Evolutionary conservation across 306 rosid genomes (phyloP).

Genomic region (Prunus campanulata): DNA sequence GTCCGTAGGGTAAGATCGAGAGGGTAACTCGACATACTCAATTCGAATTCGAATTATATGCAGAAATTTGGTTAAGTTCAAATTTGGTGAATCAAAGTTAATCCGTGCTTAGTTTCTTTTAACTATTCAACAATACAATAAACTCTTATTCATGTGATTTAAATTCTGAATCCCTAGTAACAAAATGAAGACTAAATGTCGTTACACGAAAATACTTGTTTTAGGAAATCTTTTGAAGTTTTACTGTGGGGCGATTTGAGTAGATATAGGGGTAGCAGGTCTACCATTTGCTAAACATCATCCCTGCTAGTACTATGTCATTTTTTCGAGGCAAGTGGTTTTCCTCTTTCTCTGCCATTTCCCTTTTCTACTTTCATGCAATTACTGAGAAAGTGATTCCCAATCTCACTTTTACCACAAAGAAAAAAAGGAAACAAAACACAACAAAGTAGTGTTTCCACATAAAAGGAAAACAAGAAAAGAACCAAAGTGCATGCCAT

Average conservation of each 20-base stretch:
- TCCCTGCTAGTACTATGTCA: neutral
- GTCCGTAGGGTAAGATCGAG: too few species aligned
- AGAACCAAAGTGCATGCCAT: neutral
- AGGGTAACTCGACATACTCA: too few species aligned
- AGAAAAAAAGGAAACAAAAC: neutral
- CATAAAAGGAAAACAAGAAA: slow-evolving; percentile 9
- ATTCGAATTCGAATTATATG: too few species aligned
- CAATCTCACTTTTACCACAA: slow-evolving; percentile 12
- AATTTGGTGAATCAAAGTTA: too few species aligned
- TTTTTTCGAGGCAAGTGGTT: neutral
- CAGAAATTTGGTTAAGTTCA: too few species aligned
- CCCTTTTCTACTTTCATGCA: slow-evolving; percentile 13
- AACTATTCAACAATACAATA: too few species aligned
- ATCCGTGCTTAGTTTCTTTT: too few species aligned
- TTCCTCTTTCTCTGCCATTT: slow-evolving; percentile 7
- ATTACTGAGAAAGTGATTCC: slow-evolving; percentile 13
- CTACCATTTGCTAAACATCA: slow-evolving; percentile 8
- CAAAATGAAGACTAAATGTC: too few species aligned
- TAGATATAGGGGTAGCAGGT: slow-evolving; percentile 5
- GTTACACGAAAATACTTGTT: too few species aligned
- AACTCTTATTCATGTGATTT: too few species aligned
- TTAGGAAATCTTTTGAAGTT: too few species aligned
- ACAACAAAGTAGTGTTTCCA: neutral
- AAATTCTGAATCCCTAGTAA: too few species aligned
- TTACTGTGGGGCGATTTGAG: neutral